Evolutionary conservation across 352 stramenopile species (phyloP).

Genomic region (Peronospora destructor): DNA sequence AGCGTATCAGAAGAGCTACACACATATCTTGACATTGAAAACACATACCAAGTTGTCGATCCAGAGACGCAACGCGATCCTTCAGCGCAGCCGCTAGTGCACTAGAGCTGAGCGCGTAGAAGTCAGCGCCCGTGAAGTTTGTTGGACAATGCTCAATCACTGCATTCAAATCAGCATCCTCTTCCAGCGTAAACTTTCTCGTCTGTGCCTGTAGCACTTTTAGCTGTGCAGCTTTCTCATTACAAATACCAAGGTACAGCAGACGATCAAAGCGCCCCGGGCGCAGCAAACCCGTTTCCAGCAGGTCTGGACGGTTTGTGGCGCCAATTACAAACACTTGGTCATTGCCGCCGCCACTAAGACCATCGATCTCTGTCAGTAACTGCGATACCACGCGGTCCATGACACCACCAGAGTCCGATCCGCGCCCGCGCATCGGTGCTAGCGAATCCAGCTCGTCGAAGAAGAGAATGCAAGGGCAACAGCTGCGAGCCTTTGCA

Average conservation of each 20-base stretch:
- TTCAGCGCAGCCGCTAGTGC: slow-evolving; percentile 71
- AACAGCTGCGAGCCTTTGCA: slow-evolving; percentile 69
- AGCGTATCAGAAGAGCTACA: slow-evolving; percentile 9
- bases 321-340: slow-evolving; percentile 94
- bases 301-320: slow-evolving; percentile 94
- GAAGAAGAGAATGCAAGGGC: slow-evolving; percentile 90
- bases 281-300: slow-evolving; percentile 92
- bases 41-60: slow-evolving; percentile 52
- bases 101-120: slow-evolving; percentile 78
- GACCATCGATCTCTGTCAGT: slow-evolving; percentile 90
- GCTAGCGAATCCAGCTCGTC: slow-evolving; percentile 90
- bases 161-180: slow-evolving; percentile 51
- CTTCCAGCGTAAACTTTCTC: slow-evolving; percentile 64
- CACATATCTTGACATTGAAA: slow-evolving; percentile 1
- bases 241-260: slow-evolving; percentile 80
- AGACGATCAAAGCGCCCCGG: slow-evolving; percentile 87
- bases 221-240: slow-evolving; percentile 55
- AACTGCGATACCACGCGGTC: slow-evolving; percentile 95
- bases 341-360: slow-evolving; percentile 60
- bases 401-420: slow-evolving; percentile 90
- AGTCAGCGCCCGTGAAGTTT: slow-evolving; percentile 80
- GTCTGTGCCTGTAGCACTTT: slow-evolving; percentile 83
- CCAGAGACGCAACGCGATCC: slow-evolving; percentile 58
- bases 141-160: slow-evolving; percentile 56
- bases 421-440: slow-evolving; percentile 84